phyloP scores from a whole-genome alignment of 371 early-diverging fungal species.

The Fennellomyces sp. region DNA sequence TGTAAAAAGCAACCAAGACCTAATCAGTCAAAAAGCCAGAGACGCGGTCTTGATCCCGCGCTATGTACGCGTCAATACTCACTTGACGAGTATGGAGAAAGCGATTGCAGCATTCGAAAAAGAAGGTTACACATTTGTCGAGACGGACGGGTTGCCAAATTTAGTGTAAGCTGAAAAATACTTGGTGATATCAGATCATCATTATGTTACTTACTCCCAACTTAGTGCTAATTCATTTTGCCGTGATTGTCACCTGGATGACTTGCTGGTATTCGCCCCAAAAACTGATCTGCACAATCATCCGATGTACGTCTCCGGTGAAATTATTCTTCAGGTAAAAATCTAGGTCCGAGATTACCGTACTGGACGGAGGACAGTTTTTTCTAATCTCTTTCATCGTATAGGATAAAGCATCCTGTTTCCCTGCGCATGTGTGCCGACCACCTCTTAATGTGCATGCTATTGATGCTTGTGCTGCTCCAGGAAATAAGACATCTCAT shows the following conservation, averaged over 20 bases:
- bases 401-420: constrained; percentile 96
- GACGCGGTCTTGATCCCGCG: constrained; percentile 63
- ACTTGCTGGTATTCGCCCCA: constrained; percentile 86
- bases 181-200: too few relatives aligned
- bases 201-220: too few relatives aligned
- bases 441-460: constrained; percentile 75
- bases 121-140: constrained; percentile 59
- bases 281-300: constrained; percentile 85
- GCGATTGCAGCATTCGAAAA: constrained; percentile 68
- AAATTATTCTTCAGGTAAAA: constrained; percentile 84
- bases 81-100: constrained; percentile 68
- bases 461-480: constrained; percentile 98
- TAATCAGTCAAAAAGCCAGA: constrained; percentile 63
- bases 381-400: neutral
- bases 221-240: constrained; percentile 39
- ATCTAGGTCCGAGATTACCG: neutral
- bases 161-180: constrained; percentile 41
- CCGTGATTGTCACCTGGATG: constrained; percentile 76
- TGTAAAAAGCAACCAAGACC: constrained; percentile 66
- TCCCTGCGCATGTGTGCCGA: constrained; percentile 91
- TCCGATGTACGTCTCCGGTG: constrained; percentile 70
- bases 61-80: constrained; percentile 77
- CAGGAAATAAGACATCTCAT: constrained; percentile 98
- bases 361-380: neutral
- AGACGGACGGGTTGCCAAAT: constrained; percentile 31